These are phyloP conservation scores for Paramecium biaurelia DNA, from an alignment of 73 alveolate genomes.

Conservation along the genomic window DNA sequence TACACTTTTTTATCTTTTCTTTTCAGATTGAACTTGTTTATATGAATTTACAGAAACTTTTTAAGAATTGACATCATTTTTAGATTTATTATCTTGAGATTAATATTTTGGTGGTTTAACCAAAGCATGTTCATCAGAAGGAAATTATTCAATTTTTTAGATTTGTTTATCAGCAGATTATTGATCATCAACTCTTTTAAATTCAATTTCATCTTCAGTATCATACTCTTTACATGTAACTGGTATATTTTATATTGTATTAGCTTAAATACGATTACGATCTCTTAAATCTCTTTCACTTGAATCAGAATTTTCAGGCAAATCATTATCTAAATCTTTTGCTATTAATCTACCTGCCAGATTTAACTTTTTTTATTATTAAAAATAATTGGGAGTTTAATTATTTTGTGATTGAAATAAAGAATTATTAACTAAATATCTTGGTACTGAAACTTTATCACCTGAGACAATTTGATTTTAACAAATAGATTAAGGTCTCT, in stretches of 20 bases:
- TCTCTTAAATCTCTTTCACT: background rate
- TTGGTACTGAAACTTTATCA: background rate
- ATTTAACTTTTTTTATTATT: background rate
- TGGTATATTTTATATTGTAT: background rate
- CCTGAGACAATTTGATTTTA: background rate
- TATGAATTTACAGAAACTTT: background rate
- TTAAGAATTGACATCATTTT: background rate
- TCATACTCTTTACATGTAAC: constrained; percentile 1
- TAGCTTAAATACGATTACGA: background rate
- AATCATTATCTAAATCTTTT: background rate
- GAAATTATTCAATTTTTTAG: background rate
- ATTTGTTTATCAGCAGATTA: background rate
- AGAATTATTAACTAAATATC: background rate
- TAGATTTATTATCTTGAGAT: background rate
- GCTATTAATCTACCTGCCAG: background rate
- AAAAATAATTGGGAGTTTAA: background rate
- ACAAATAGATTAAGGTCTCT: background rate
- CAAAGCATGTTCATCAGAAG: background rate
- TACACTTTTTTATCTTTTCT: background rate
- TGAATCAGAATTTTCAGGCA: background rate
- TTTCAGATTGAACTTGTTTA: background rate
- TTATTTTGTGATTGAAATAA: background rate
- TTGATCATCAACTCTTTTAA: background rate
- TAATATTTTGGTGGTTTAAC: background rate
- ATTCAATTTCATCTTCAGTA: constrained; percentile 11